Conservation (phyloP, 2,329 filamentous ascomycete species). For the Daldinia sp. region DNA sequence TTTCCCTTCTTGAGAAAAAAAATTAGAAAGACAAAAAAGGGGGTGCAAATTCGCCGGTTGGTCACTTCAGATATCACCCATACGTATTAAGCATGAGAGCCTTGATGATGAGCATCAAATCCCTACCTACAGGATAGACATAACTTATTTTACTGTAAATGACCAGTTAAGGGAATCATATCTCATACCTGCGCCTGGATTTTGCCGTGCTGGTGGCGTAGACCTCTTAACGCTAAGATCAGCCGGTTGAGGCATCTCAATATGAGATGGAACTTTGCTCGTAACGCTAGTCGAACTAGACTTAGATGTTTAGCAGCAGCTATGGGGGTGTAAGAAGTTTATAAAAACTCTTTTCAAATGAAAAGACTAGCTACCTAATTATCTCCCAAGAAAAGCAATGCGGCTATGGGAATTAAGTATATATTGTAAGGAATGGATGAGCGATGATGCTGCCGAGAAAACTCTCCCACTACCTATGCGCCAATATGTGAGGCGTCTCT, state of each 20-base stretch:
- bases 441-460: slow-evolving; percentile 19
- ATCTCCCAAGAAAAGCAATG: slow-evolving; percentile 14
- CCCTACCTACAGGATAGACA: slow-evolving; percentile 13
- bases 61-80: slow-evolving; percentile 30
- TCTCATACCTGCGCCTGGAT: slow-evolving; percentile 41
- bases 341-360: slow-evolving; percentile 23
- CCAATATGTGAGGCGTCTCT: slow-evolving; percentile 28
- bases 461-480: slow-evolving; percentile 25
- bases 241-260: slow-evolving; percentile 39
- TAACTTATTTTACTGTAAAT: slow-evolving; percentile 7
- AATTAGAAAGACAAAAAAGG: not conserved
- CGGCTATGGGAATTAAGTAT: slow-evolving; percentile 19
- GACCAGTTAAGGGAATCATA: slow-evolving; percentile 10
- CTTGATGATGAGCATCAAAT: slow-evolving; percentile 25
- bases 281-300: slow-evolving; percentile 9
- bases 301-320: slow-evolving; percentile 12
- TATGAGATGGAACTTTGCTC: not conserved
- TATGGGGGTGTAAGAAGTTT: slow-evolving; percentile 14
- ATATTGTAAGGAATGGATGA: slow-evolving; percentile 32
- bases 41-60: slow-evolving; percentile 21
- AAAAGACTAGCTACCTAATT: not conserved
- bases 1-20: no score
- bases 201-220: slow-evolving; percentile 38
- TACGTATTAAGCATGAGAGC: slow-evolving; percentile 18
- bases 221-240: slow-evolving; percentile 38